A percentile compares a stretch with the other conserved stretches of the same genome.
These are phyloP conservation scores for Ilyonectria robusta DNA, from an alignment of 2,329 filamentous ascomycete species.

Conservation along the genomic window DNA sequence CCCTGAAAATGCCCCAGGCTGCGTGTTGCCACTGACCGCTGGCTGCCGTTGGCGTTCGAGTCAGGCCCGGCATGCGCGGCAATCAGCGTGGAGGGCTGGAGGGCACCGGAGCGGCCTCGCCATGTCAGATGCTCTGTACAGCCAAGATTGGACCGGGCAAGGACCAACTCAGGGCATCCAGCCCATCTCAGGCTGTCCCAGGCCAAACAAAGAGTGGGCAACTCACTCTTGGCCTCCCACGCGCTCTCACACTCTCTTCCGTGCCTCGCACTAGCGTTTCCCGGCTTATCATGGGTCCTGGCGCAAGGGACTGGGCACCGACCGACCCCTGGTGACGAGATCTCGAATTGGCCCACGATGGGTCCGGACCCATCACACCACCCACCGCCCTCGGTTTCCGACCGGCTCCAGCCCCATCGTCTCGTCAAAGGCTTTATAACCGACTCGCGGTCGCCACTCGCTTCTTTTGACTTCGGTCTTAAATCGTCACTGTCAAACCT, in stretches of 20 bases:
- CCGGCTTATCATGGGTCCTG: conserved; percentile 41
- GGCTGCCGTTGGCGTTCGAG: conserved; percentile 34
- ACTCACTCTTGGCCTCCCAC: conserved; percentile 18
- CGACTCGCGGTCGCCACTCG: conserved; percentile 44
- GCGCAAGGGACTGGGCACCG: conserved; percentile 9
- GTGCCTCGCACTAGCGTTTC: conserved; percentile 43
- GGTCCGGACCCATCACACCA: conserved; percentile 49
- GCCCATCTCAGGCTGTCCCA: neutral
- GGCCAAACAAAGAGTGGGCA: conserved; percentile 33
- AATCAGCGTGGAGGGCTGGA: conserved; percentile 27
- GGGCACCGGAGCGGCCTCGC: conserved; percentile 41
- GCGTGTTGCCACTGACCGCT: conserved; percentile 25
- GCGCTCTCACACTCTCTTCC: conserved; percentile 15
- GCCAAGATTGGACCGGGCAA: conserved; percentile 26
- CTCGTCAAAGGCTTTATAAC: conserved; percentile 45
- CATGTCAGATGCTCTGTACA: conserved; percentile 43
- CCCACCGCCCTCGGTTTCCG: conserved; percentile 48
- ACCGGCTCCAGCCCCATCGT: conserved; percentile 44
- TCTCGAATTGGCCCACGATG: conserved; percentile 47
- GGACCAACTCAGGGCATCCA: conserved; percentile 7
- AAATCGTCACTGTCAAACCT: conserved; percentile 28
- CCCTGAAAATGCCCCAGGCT: conserved; percentile 25
- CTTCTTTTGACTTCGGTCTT: conserved; percentile 16
- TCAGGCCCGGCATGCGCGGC: conserved; percentile 42
- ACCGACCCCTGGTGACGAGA: conserved; percentile 43